These are phyloP conservation scores for Citrus reticulata DNA, from an alignment of 345 rosid genomes.

Conservation along the genomic window DNA sequence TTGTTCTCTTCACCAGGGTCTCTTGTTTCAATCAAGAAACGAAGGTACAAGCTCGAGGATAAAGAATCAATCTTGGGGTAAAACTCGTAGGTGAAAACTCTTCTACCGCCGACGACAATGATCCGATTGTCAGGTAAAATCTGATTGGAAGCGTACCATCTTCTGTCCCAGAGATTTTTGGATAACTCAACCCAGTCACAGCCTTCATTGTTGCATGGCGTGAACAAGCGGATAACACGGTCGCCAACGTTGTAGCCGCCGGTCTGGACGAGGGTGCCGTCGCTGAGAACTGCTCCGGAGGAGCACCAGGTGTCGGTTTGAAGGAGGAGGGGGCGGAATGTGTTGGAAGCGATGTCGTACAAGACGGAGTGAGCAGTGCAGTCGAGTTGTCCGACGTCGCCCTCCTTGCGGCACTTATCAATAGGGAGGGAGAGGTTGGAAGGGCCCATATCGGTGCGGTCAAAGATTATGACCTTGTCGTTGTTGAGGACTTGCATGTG, in stretches of 20 bases:
- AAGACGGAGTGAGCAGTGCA: conserved; percentile 76
- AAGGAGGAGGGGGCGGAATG: conserved; percentile 56
- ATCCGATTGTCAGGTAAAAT: conserved; percentile 74
- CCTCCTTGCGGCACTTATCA: conserved; percentile 46
- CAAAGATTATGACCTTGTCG: conserved; percentile 66
- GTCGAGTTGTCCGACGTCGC: conserved; percentile 35
- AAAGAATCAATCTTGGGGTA: conserved; percentile 39
- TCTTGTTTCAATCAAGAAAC: conserved; percentile 64
- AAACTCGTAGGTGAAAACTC: conserved; percentile 61
- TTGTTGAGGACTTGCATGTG: conserved; percentile 77
- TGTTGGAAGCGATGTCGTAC: conserved; percentile 56
- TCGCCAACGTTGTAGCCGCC: conserved; percentile 73
- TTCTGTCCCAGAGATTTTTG: conserved; percentile 33
- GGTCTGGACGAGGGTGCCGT: conserved; percentile 69
- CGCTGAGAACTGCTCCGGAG: conserved; percentile 61
- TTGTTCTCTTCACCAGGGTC: conserved; percentile 68
- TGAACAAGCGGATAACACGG: conserved; percentile 44
- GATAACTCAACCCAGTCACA: conserved; percentile 69
- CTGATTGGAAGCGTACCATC: conserved; percentile 87
- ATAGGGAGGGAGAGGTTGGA: conserved; percentile 62
- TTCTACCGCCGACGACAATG: conserved; percentile 70
- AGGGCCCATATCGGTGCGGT: conserved; percentile 72
- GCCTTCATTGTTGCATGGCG: conserved; percentile 36
- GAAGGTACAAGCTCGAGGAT: conserved; percentile 27
- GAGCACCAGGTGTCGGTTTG: conserved; percentile 85